A percentile compares a stretch with the other conserved stretches of the same genome.
These are phyloP conservation scores for Talaromyces proteolyticus DNA, from an alignment of 495 filamentous ascomycete genomes.

Conservation along the genomic window DNA sequence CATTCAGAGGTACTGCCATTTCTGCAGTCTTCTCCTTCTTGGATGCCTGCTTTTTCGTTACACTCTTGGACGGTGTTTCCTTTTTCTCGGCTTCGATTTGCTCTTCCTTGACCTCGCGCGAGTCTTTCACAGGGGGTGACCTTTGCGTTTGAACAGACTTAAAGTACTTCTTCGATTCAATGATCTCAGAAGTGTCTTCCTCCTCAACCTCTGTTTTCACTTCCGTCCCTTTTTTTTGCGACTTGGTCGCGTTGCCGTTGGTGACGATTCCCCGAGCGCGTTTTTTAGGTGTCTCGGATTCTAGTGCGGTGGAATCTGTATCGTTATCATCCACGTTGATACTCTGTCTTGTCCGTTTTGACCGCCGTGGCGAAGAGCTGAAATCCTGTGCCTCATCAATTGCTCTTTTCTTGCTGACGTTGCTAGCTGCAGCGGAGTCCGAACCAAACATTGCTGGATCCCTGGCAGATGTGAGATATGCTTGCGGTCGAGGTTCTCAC, in stretches of 20 bases:
- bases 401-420: constrained; percentile 13
- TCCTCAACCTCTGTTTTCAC: constrained; percentile 1
- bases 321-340: constrained; percentile 2
- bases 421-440: not conserved
- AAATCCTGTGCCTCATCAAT: constrained; percentile 19
- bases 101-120: constrained; percentile 12
- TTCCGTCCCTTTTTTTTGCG: constrained; percentile 7
- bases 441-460: not conserved
- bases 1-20: constrained; percentile 60
- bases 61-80: not conserved
- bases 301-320: not conserved
- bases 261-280: not conserved
- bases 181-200: constrained; percentile 4
- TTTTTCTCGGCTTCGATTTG: constrained; percentile 6
- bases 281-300: not conserved
- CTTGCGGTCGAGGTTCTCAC: no score
- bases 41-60: constrained; percentile 18
- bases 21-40: constrained; percentile 39
- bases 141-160: no score
- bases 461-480: no score
- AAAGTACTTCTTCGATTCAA: constrained; percentile 8
- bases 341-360: constrained; percentile 30
- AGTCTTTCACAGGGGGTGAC: not conserved
- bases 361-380: constrained; percentile 25
- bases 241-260: not conserved